Base-by-base conservation (phyloP, 805 yeast genomes). In the Candida nemodendra region DNA sequence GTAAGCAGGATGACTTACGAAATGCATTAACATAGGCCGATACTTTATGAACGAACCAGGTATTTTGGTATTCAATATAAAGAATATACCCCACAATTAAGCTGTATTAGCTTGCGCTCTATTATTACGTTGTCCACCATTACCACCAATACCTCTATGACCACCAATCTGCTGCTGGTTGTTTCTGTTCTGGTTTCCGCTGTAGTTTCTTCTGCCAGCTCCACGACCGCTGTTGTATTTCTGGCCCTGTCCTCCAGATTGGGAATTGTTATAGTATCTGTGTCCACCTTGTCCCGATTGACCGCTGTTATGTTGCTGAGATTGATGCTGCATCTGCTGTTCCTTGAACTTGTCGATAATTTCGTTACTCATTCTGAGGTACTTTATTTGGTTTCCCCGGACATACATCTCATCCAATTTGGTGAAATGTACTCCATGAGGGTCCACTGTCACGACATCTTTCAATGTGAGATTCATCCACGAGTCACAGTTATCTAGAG, bases 401-500 rank as follows among this genome's bases (percentile, higher is more conserved):
- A 90, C 76, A 57, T 89, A 90, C 40, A 83, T 74, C 53, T 86
- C 95, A 3, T 80, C 77, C 31, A 84, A 63, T 55, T 81, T 80
- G 36, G 72, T 60, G 59, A 76, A 84, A 37, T 68, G 69, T 47
- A 75, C 79, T 26, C 85, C 91, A 48, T 72, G 59, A 28, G 78
- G 68, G 51, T 78, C 77, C 12, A 81, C 74, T 56, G 81, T 84
- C 32, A 80, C 76, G 12, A 83, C 97, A 46, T 89, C 81, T 23
- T 72, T 72, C 37, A 93, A 70, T 2, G 95, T 85, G 48, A 93
- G 70, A 61, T 93, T 93, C 99, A 93, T 93, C 89, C 95, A 86
- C 27, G 87, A 81, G 61, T 93, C 99, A 52, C 95, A 88, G 56
- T 86, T 84, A 39, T 79, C 77, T 42, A 93, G 69, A 39, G 75